Conservation (phyloP, 2,329 filamentous ascomycete genomes). For the Cytospora mali region DNA sequence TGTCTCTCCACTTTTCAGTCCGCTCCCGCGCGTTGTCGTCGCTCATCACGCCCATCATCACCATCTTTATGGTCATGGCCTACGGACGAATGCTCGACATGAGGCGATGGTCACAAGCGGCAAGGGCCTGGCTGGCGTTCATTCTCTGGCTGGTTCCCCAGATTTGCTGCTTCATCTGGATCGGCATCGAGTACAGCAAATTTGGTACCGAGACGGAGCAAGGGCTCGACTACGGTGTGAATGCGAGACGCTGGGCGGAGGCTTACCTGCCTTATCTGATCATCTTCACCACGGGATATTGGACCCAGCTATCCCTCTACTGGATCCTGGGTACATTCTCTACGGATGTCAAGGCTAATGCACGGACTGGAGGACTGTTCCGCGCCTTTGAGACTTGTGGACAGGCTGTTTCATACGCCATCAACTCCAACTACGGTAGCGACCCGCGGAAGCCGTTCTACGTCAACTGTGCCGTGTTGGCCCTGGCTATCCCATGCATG, state of each 20-base stretch:
- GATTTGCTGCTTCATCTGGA: conserved; percentile 38
- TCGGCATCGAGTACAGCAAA: conserved; percentile 29
- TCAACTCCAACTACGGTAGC: conserved; percentile 33
- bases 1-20: conserved; percentile 39
- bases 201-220: conserved; percentile 1
- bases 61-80: conserved; percentile 34
- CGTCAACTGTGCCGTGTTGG: conserved; percentile 25
- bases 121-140: conserved; percentile 36
- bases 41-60: conserved; percentile 33
- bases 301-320: conserved; percentile 35
- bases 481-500: conserved; percentile 25
- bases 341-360: conserved; percentile 37
- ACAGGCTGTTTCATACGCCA: conserved; percentile 37
- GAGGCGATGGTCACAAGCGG: conserved; percentile 34
- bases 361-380: conserved; percentile 37
- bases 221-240: conserved; percentile 20
- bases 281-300: conserved; percentile 28
- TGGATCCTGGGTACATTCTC: conserved; percentile 43
- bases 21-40: conserved; percentile 38
- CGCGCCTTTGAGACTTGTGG: conserved; percentile 36
- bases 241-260: conserved; percentile 26
- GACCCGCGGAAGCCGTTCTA: conserved; percentile 24
- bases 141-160: conserved; percentile 36
- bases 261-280: conserved; percentile 27
- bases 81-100: conserved; percentile 27